Evolutionary conservation across 257 asterid genomes (phyloP).

Genomic region (Agastache rugosa): DNA sequence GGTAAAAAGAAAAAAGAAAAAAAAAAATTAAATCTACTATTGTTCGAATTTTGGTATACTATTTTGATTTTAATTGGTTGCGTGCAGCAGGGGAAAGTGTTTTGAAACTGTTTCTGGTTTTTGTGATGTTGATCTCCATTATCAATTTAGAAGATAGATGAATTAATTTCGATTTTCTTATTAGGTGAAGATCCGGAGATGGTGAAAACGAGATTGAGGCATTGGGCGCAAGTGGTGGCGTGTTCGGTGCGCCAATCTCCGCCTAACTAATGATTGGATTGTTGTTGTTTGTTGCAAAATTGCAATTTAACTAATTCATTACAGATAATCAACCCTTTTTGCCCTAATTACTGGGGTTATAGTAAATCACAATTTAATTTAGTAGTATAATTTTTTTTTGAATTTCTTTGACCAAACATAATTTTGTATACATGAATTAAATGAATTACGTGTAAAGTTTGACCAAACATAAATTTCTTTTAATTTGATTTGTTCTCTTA

Average conservation of each 20-base stretch:
- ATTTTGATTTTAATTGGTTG: not conserved
- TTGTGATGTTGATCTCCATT: not conserved
- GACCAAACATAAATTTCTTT: not conserved
- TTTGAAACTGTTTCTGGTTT: not conserved
- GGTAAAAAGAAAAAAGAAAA: slow-evolving; percentile 45
- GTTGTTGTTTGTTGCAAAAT: slow-evolving; percentile 37
- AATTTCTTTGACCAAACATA: not conserved
- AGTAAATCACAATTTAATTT: slow-evolving; percentile 32
- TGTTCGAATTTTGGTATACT: not conserved
- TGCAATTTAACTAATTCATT: slow-evolving; percentile 18
- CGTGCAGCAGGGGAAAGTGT: not conserved
- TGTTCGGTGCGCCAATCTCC: slow-evolving; percentile 57
- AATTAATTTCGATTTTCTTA: not conserved
- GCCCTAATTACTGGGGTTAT: slow-evolving; percentile 35
- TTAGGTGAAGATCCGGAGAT: slow-evolving; percentile 62
- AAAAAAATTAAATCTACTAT: not conserved
- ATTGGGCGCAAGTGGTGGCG: slow-evolving; percentile 90
- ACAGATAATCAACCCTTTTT: slow-evolving; percentile 28
- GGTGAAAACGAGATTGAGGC: slow-evolving; percentile 65
- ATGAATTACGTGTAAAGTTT: not conserved
- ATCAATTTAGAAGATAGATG: not conserved
- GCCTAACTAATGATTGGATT: slow-evolving; percentile 37
- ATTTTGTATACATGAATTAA: not conserved
- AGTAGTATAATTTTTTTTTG: not conserved
- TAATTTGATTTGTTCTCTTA: not conserved